Percentiles rank a stretch among this genome's conserved stretches.
Conservation (phyloP, 1,284 basidiomycete species). For the Tilletia horrida region DNA sequence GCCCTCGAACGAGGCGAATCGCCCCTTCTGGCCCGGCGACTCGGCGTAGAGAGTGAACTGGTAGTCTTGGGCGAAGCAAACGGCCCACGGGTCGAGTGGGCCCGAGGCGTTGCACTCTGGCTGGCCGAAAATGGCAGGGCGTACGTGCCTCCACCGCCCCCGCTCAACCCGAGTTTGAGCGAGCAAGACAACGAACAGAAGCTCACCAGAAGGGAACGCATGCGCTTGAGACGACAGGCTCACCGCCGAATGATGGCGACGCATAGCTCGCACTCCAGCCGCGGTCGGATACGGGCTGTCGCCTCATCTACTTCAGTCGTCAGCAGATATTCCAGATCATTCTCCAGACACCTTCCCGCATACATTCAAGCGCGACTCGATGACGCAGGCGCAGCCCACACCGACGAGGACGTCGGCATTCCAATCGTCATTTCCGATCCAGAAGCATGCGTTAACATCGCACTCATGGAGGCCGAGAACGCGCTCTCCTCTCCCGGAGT, state of each 20-base stretch:
- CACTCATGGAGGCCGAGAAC: conserved; percentile 8
- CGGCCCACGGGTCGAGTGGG: conserved; percentile 45
- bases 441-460: not conserved
- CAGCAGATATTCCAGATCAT: conserved; percentile 22
- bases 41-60: conserved; percentile 52
- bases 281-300: conserved; percentile 7
- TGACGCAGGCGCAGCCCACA: too few species aligned
- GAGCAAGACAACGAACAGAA: not conserved
- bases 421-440: conserved; percentile 2
- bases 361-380: not conserved
- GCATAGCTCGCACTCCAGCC: not conserved
- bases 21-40: conserved; percentile 39
- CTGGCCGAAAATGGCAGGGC: conserved; percentile 47
- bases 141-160: conserved; percentile 37
- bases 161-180: not conserved
- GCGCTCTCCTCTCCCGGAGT: not conserved
- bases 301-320: conserved; percentile 15
- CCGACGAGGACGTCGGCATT: not conserved
- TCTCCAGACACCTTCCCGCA: conserved; percentile 21
- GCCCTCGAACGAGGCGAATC: conserved; percentile 51
- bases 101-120: conserved; percentile 47
- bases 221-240: conserved; percentile 13
- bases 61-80: conserved; percentile 50
- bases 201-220: conserved; percentile 1
- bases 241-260: conserved; percentile 17